Evolutionary conservation across 352 stramenopile genomes (phyloP).

Genomic region (Globisporangium megalacanthum): DNA sequence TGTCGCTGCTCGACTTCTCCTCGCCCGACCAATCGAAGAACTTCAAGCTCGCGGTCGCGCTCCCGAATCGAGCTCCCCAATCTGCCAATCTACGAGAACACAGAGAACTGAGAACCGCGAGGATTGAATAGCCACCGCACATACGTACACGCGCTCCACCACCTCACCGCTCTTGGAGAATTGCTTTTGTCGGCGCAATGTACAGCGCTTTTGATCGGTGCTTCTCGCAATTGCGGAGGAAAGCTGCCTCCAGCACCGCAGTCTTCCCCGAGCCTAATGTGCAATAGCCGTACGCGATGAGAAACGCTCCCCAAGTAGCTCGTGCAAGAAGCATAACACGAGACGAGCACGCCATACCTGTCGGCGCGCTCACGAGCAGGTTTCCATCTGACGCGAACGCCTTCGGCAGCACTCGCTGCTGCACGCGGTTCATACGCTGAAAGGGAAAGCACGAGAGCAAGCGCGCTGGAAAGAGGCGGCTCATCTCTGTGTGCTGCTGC

Average conservation of each 20-base stretch:
- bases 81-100: constrained; percentile 20
- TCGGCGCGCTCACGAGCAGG: constrained; percentile 39
- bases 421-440: constrained; percentile 34
- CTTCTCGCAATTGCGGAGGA: constrained; percentile 27
- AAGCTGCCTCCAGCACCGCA: constrained; percentile 34
- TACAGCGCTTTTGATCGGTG: constrained; percentile 29
- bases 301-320: no score
- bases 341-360: constrained; percentile 15
- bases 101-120: no score
- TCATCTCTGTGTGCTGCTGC: constrained; percentile 9
- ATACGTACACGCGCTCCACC: neutral
- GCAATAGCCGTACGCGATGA: neutral
- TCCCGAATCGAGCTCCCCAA: constrained; percentile 34
- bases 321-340: neutral
- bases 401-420: constrained; percentile 28
- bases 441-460: constrained; percentile 39
- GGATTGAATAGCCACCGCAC: no score
- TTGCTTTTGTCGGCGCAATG: constrained; percentile 35
- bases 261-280: constrained; percentile 44
- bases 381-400: constrained; percentile 28
- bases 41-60: constrained; percentile 18
- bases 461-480: constrained; percentile 28
- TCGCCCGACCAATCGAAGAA: constrained; percentile 35
- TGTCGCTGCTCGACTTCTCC: constrained; percentile 3
- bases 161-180: constrained; percentile 39